Evolutionary conservation across 106 monocot genomes (phyloP), one percentile per base, ranked within the genome.

Genomic region (Dendrobium chrysotoxum): DNA sequence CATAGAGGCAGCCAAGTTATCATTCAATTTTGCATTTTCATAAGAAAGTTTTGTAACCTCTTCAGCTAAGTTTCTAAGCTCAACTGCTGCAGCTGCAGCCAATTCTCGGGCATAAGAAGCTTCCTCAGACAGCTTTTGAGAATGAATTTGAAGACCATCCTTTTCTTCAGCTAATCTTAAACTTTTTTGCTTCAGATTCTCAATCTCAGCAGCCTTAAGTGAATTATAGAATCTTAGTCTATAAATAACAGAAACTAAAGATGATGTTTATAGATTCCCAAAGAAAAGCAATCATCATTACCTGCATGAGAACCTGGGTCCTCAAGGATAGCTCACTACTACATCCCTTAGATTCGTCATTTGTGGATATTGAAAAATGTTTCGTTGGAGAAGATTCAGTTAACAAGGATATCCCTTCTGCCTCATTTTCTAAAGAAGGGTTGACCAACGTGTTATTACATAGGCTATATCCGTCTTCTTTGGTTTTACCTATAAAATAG

Each of bases 41-140:
- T 88, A 95, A 53, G 95, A 91, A 82, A 99, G 93, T 71, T 91
- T 93, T 13, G 99, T 99, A 25, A 99, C 95, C 83, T 99, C 99
- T 88, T 99, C 99, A 47, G 99, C 95, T 58, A 99, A 86, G 82
- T 99, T 95, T 80, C 81, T 87, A 23, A 99, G 91, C 83, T 99
- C 95, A 85, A 90, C 86, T 39, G 99, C 99, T 73, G 99, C 99
- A 80, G 95, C 95, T 38, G 93, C 88, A 74, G 98, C 98, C 80
- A 99, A 87, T 87, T 93, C 99, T 79, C 93, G 95, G 28, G 99
- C 95, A 90, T 99, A 99, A 58, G 93, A 90, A 75, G 99, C 90
- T 89, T 99, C 99, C 73, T 99, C 97, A 76, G 94, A 78, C 18
- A 97, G 80, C 78, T 97, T 92, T 87, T 92, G 92, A 41, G 89